Evolutionary conservation across 2,329 filamentous ascomycete genomes (phyloP).

Genomic region (Aspergillus intermedius): DNA sequence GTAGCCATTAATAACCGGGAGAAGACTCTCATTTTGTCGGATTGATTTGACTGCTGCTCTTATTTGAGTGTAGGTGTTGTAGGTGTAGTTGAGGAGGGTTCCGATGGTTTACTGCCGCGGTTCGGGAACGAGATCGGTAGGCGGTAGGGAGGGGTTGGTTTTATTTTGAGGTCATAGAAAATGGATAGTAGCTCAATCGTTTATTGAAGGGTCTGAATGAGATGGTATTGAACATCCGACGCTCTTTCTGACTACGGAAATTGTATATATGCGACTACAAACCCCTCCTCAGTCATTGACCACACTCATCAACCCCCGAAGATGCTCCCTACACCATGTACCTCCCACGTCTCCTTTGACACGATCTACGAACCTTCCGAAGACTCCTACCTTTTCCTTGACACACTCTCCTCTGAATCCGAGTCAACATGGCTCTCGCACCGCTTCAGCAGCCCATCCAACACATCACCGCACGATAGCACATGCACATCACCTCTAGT

Average conservation of each 20-base stretch:
- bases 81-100: background rate
- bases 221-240: too few relatives aligned
- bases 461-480: constrained; percentile 1
- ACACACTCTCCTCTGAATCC: constrained; percentile 69
- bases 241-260: too few relatives aligned
- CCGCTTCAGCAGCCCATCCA: constrained; percentile 47
- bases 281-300: background rate
- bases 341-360: constrained; percentile 81
- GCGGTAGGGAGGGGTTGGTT: constrained; percentile 14
- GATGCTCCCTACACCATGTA: constrained; percentile 92
- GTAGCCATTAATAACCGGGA: constrained; percentile 35
- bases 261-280: background rate
- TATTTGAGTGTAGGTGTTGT: background rate
- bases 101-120: constrained; percentile 6
- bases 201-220: too few relatives aligned
- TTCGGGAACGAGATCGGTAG: constrained; percentile 8
- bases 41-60: background rate
- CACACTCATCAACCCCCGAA: background rate
- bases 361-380: constrained; percentile 92
- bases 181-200: too few relatives aligned
- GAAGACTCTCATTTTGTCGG: constrained; percentile 28
- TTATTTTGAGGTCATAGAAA: too few relatives aligned
- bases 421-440: constrained; percentile 63
- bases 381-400: constrained; percentile 89
- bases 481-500: constrained; percentile 52